phyloP scores from a whole-genome alignment of 2,329 filamentous ascomycete species.

The Colletotrichum acutatum region DNA sequence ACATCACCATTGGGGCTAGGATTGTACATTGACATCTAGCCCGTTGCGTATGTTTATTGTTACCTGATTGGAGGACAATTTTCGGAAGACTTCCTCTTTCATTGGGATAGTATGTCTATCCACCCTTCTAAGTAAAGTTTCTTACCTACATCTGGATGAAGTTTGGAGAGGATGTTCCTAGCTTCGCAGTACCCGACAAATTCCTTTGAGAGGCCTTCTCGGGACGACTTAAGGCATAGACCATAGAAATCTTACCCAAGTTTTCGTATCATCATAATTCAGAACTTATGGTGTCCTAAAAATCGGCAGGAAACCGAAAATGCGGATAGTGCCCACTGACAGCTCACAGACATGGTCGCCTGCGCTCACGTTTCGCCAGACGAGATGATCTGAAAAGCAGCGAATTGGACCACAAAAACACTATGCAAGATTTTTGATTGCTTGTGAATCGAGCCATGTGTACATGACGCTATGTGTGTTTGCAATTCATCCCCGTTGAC shows the following conservation, averaged over 20 bases:
- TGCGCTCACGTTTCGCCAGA: background rate
- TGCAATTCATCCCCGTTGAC: constrained; percentile 4
- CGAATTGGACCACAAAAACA: background rate
- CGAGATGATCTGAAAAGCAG: constrained; percentile 8
- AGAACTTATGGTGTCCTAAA: background rate
- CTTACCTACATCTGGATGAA: no score
- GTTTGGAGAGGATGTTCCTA: background rate
- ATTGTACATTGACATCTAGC: no score
- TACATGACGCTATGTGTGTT: background rate
- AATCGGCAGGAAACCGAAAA: constrained; percentile 9
- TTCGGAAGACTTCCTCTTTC: no score
- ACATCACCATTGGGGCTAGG: no score
- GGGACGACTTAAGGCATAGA: background rate
- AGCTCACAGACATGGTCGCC: background rate
- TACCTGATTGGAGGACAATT: no score
- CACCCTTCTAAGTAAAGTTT: no score
- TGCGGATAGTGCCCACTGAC: background rate
- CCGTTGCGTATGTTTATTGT: no score
- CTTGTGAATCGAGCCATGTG: background rate
- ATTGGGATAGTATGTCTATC: no score
- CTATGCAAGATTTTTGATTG: background rate
- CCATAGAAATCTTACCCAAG: background rate
- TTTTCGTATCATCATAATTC: background rate
- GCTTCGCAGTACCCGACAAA: no score
- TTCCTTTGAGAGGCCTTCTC: background rate